Evolutionary conservation across 2,329 filamentous ascomycete genomes (phyloP).

Genomic region (Geosmithia putterillii): DNA sequence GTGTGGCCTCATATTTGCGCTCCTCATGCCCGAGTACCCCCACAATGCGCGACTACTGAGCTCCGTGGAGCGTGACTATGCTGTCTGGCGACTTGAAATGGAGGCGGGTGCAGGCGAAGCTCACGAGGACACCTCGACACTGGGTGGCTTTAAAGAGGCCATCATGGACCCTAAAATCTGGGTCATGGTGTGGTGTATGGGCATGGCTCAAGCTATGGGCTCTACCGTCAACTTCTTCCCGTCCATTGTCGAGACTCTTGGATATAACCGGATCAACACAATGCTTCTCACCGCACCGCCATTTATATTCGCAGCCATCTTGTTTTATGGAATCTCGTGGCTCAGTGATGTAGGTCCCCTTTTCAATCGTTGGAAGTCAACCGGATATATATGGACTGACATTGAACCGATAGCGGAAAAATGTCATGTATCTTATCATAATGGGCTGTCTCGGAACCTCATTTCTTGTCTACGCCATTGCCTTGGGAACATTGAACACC

Average conservation of each 20-base stretch:
- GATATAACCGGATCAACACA: slow-evolving; percentile 44
- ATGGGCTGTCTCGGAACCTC: slow-evolving; percentile 46
- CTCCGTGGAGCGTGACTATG: slow-evolving; percentile 33
- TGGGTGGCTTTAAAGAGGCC: slow-evolving; percentile 37
- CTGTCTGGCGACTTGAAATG: slow-evolving; percentile 48
- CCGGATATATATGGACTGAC: background rate
- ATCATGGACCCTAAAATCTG: slow-evolving; percentile 47
- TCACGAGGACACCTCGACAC: slow-evolving; percentile 39
- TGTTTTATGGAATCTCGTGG: slow-evolving; percentile 44
- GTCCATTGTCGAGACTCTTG: slow-evolving; percentile 52
- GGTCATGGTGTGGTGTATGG: slow-evolving; percentile 30
- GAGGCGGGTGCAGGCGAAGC: slow-evolving; percentile 55
- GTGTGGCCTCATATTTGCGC: slow-evolving; percentile 42
- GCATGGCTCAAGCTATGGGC: slow-evolving; percentile 23
- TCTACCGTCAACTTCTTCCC: slow-evolving; percentile 16
- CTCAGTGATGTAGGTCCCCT: slow-evolving; percentile 29
- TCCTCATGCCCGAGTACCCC: slow-evolving; percentile 49
- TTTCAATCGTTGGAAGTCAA: background rate
- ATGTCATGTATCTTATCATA: slow-evolving; percentile 58
- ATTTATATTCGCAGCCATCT: slow-evolving; percentile 37
- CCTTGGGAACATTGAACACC: slow-evolving; percentile 43
- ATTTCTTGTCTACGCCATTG: slow-evolving; percentile 52
- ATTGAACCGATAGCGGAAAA: slow-evolving; percentile 46
- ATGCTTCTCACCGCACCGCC: slow-evolving; percentile 53
- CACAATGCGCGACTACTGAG: slow-evolving; percentile 9